A percentile compares a stretch with the other conserved stretches of the same genome.
Evolutionary conservation across 139 green algal genomes (phyloP).

Genomic region (Asterochloris erici): DNA sequence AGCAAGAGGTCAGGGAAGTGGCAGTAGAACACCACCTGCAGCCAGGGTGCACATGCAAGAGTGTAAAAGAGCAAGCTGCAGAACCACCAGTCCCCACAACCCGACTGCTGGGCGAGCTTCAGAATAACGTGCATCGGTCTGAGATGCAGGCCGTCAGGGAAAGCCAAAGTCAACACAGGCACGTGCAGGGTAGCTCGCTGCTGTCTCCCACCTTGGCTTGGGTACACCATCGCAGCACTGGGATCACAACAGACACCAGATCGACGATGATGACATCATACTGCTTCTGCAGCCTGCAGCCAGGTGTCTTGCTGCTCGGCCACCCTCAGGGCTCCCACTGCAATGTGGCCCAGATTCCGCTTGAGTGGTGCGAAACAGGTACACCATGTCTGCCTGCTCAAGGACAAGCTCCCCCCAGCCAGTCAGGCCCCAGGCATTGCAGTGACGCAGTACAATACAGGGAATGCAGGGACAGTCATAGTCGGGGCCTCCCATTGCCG

Average conservation of each 20-base stretch:
- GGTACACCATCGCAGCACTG: conserved; percentile 68
- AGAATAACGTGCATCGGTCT: neutral
- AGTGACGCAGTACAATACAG: neutral
- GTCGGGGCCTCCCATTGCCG: too few species aligned
- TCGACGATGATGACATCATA: conserved; percentile 88
- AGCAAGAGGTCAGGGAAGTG: conserved; percentile 97
- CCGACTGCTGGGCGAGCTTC: too few species aligned
- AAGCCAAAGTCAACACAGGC: too few species aligned
- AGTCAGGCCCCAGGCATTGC: neutral
- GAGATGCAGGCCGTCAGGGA: too few species aligned
- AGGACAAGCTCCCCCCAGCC: neutral
- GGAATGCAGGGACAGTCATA: neutral
- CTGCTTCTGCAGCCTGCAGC: conserved; percentile 7
- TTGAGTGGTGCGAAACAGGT: too few species aligned
- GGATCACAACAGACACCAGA: conserved; percentile 76
- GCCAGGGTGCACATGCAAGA: neutral
- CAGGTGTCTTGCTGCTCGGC: neutral
- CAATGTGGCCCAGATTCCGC: too few species aligned
- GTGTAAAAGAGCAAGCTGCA: too few species aligned
- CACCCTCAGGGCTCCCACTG: neutral
- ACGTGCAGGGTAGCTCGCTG: too few species aligned
- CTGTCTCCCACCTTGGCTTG: conserved; percentile 15
- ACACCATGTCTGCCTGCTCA: too few species aligned
- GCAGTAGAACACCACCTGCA: conserved; percentile 95
- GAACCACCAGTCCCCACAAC: too few species aligned